Evolutionary conservation across 2,329 filamentous ascomycete genomes (phyloP).

Genomic region (Seiridium cupressi): DNA sequence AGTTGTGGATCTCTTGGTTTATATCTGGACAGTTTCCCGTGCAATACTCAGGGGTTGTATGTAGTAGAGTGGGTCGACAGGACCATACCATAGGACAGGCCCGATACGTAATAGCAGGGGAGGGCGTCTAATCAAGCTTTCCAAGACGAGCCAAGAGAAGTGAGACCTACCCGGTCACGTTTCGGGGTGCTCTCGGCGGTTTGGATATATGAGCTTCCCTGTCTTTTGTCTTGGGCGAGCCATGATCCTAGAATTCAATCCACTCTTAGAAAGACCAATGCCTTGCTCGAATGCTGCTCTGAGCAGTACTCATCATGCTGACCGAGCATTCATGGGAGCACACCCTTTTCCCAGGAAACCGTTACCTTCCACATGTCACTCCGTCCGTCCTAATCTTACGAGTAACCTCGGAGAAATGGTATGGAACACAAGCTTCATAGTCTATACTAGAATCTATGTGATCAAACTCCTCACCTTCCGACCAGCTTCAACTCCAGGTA

Average conservation of each 20-base stretch:
- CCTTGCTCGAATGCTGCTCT: too few relatives aligned
- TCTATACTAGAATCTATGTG: too few relatives aligned
- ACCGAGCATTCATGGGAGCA: too few relatives aligned
- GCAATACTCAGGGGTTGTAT: not conserved
- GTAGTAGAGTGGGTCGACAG: not conserved
- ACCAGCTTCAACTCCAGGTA: constrained; percentile 46
- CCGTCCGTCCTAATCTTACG: too few relatives aligned
- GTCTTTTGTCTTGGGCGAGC: not conserved
- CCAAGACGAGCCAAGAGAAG: constrained; percentile 3
- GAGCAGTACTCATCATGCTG: too few relatives aligned
- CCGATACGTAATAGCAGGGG: not conserved
- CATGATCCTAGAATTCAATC: too few relatives aligned
- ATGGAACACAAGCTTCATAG: too few relatives aligned
- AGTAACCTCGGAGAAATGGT: too few relatives aligned
- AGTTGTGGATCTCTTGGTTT: not conserved
- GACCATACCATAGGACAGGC: not conserved
- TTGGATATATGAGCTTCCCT: not conserved
- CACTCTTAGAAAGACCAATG: too few relatives aligned
- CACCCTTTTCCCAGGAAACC: too few relatives aligned
- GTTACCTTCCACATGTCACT: too few relatives aligned
- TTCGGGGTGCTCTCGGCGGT: not conserved
- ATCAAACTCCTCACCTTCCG: constrained; percentile 28
- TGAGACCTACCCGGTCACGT: not conserved
- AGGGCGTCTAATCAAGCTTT: not conserved
- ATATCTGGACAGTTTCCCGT: not conserved